A percentile compares a stretch with the other conserved stretches of the same genome.
Conservation (phyloP, 345 rosid species). For the Carallia pectinifolia region DNA sequence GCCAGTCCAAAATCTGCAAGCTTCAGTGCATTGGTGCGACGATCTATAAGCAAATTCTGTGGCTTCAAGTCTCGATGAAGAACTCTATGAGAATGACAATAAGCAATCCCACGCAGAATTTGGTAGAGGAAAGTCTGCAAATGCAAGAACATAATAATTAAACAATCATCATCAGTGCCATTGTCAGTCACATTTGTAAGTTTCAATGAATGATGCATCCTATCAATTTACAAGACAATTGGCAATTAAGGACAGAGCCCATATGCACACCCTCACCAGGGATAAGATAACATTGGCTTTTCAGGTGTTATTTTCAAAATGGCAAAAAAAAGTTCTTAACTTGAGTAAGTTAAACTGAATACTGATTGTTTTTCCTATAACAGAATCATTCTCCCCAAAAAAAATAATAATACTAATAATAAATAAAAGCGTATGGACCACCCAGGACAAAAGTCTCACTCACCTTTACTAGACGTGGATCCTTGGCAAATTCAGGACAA, state of each 20-base stretch:
- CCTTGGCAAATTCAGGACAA: constrained; percentile 82
- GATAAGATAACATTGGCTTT: neutral
- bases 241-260: neutral
- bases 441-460: constrained; percentile 28
- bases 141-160: constrained; percentile 5
- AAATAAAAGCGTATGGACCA: neutral
- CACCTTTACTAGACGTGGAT: constrained; percentile 78
- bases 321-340: no score
- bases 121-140: constrained; percentile 87
- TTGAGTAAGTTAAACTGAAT: neutral
- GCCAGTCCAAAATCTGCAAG: constrained; percentile 99
- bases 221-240: neutral
- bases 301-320: neutral
- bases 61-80: constrained; percentile 98
- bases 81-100: constrained; percentile 97
- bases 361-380: neutral
- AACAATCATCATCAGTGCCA: neutral
- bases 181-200: no score
- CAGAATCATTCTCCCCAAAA: neutral
- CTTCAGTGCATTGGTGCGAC: constrained; percentile 79
- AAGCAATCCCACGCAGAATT: constrained; percentile 88
- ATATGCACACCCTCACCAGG: no score
- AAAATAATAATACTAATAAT: neutral
- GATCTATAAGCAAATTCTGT: constrained; percentile 92
- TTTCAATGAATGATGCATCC: no score